phyloP scores from a whole-genome alignment of 1,284 basidiomycete species.

The Ceratobasidium sp. region DNA sequence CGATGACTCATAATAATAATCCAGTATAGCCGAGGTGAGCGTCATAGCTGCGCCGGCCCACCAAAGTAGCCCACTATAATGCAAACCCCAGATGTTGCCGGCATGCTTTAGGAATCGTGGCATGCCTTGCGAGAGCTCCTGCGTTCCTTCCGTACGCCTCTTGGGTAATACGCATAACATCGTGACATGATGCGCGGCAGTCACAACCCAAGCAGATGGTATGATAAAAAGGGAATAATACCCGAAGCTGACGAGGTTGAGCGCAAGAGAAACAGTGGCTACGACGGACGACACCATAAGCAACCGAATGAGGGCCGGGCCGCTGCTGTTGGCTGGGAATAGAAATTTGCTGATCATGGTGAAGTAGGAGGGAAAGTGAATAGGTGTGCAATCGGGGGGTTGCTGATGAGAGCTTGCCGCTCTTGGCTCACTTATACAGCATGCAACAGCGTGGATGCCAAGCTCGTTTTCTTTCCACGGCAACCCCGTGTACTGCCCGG shows the following conservation, averaged over 20 bases:
- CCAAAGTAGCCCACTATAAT: neutral
- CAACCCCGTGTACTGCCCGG: too few species aligned
- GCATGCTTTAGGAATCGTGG: neutral
- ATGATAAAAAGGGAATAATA: neutral
- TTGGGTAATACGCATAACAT: neutral
- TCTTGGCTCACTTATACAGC: too few species aligned
- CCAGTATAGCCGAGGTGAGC: neutral
- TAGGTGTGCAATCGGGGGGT: too few species aligned
- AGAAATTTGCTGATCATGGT: too few species aligned
- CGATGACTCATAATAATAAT: too few species aligned
- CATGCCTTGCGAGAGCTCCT: neutral
- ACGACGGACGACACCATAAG: neutral
- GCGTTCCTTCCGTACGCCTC: too few species aligned
- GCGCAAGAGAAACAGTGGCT: neutral
- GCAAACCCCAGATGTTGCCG: neutral
- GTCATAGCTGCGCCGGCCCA: neutral
- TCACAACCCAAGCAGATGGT: neutral
- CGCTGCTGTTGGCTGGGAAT: neutral
- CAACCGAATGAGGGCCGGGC: neutral
- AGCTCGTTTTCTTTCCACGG: too few species aligned
- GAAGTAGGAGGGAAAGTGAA: too few species aligned
- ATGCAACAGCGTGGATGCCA: too few species aligned
- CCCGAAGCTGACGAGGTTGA: neutral
- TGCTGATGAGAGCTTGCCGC: too few species aligned
- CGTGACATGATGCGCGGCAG: neutral